These are phyloP conservation scores for Tylopilus orsonianus DNA, from an alignment of 1,284 basidiomycete genomes.

Conservation along the genomic window DNA sequence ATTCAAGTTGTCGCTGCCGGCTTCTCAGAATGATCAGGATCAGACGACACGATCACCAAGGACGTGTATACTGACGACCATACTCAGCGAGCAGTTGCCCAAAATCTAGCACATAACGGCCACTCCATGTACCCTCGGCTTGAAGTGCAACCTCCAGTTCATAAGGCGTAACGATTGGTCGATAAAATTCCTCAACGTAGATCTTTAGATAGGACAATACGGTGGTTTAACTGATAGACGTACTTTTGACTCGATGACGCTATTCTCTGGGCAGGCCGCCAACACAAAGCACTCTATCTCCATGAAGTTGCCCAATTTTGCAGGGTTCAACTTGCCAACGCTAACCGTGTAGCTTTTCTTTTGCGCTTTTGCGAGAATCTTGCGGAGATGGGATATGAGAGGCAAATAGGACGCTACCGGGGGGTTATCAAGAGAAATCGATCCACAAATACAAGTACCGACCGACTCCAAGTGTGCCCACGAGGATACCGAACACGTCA, in stretches of 20 bases:
- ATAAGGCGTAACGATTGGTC: constrained; percentile 93
- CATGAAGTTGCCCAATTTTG: constrained; percentile 94
- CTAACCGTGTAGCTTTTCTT: constrained; percentile 95
- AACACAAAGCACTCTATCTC: constrained; percentile 97
- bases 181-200: constrained; percentile 73
- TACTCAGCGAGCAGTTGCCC: constrained; percentile 57
- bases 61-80: constrained; percentile 15
- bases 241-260: constrained; percentile 82
- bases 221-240: constrained; percentile 3
- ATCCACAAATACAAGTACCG: constrained; percentile 28
- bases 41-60: not conserved
- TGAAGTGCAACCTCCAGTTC: constrained; percentile 86
- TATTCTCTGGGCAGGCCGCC: constrained; percentile 94
- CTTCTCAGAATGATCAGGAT: constrained; percentile 12
- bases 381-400: constrained; percentile 75
- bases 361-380: constrained; percentile 58
- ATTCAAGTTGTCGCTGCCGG: constrained; percentile 1
- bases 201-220: not conserved
- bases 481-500: constrained; percentile 93
- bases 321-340: constrained; percentile 94
- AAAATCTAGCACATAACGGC: constrained; percentile 83
- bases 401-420: constrained; percentile 75
- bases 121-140: constrained; percentile 70
- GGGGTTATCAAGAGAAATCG: not conserved
- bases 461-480: constrained; percentile 93